These are phyloP conservation scores for Aspergillus heteromorphus DNA, from an alignment of 495 filamentous ascomycete genomes.

Conservation along the genomic window DNA sequence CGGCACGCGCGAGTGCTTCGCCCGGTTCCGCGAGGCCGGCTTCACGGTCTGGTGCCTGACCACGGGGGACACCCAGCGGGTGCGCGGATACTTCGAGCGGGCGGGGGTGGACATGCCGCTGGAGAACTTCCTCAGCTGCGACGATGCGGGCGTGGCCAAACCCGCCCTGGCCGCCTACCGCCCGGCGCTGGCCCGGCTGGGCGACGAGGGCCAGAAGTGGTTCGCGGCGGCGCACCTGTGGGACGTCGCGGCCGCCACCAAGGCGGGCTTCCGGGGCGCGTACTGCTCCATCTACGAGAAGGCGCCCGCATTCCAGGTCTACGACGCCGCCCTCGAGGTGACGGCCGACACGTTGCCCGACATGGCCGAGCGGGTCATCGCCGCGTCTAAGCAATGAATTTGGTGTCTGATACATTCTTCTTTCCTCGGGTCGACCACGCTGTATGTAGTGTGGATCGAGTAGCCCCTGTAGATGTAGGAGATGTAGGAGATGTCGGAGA, in stretches of 20 bases:
- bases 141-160: constrained; percentile 27
- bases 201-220: constrained; percentile 15
- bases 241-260: constrained; percentile 30
- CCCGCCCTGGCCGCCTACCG: constrained; percentile 28
- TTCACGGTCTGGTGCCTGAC: constrained; percentile 43
- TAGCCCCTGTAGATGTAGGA: no score
- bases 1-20: constrained; percentile 25
- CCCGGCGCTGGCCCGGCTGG: constrained; percentile 12
- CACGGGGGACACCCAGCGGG: constrained; percentile 30
- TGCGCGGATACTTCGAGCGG: constrained; percentile 34
- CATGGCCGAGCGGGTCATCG: constrained; percentile 27
- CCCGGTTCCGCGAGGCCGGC: constrained; percentile 23
- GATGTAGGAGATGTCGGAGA: no score
- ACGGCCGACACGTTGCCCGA: constrained; percentile 19
- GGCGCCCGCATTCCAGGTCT: constrained; percentile 21
- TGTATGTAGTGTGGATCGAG: no score
- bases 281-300: constrained; percentile 27
- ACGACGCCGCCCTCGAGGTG: constrained; percentile 20
- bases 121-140: constrained; percentile 38
- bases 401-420: background rate
- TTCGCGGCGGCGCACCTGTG: constrained; percentile 38
- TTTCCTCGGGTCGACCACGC: no score
- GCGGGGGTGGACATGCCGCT: constrained; percentile 31
- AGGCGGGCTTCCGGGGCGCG: constrained; percentile 24
- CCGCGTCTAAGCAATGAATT: background rate